These are phyloP conservation scores for Pulveroboletus sp. DNA, from an alignment of 768 basidiomycete species.

Conservation along the genomic window DNA sequence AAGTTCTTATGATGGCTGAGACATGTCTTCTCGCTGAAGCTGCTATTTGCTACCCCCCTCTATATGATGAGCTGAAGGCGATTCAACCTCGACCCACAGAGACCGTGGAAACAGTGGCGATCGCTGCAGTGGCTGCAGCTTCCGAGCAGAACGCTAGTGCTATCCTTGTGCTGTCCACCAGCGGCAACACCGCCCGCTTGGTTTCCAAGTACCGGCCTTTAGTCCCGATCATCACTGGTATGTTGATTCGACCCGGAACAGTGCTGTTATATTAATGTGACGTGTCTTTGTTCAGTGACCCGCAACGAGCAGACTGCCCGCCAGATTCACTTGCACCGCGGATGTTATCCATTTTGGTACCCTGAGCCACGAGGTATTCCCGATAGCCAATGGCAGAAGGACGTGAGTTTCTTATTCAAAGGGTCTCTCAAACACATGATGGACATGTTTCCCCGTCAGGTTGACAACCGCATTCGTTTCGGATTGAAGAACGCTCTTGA, in stretches of 20 bases:
- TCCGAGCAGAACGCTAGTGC: slow-evolving; percentile 93
- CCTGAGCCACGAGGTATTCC: slow-evolving; percentile 87
- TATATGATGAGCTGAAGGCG: slow-evolving; percentile 83
- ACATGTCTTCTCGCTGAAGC: slow-evolving; percentile 95
- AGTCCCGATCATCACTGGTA: slow-evolving; percentile 93
- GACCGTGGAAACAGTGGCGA: slow-evolving; percentile 92
- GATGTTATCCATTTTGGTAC: slow-evolving; percentile 97
- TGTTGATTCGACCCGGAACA: slow-evolving; percentile 18
- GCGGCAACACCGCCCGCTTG: slow-evolving; percentile 92
- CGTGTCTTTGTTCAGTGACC: slow-evolving; percentile 55
- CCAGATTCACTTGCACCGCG: slow-evolving; percentile 95
- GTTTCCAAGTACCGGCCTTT: slow-evolving; percentile 94
- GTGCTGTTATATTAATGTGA: slow-evolving; percentile 4
- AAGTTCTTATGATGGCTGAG: slow-evolving; percentile 99
- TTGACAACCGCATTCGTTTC: slow-evolving; percentile 86
- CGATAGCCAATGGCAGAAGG: slow-evolving; percentile 92
- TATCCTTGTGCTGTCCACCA: slow-evolving; percentile 94
- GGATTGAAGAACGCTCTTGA: slow-evolving; percentile 80
- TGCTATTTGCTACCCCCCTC: slow-evolving; percentile 90
- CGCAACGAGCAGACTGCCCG: slow-evolving; percentile 94
- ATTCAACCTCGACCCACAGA: slow-evolving; percentile 84
- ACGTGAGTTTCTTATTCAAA: slow-evolving; percentile 50
- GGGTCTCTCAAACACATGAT: slow-evolving; percentile 3
- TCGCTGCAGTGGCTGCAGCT: slow-evolving; percentile 94
- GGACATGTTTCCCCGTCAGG: slow-evolving; percentile 37